Evolutionary conservation across 108 stramenopile species (phyloP).

Genomic region (Pseudonitzschia pungens): DNA sequence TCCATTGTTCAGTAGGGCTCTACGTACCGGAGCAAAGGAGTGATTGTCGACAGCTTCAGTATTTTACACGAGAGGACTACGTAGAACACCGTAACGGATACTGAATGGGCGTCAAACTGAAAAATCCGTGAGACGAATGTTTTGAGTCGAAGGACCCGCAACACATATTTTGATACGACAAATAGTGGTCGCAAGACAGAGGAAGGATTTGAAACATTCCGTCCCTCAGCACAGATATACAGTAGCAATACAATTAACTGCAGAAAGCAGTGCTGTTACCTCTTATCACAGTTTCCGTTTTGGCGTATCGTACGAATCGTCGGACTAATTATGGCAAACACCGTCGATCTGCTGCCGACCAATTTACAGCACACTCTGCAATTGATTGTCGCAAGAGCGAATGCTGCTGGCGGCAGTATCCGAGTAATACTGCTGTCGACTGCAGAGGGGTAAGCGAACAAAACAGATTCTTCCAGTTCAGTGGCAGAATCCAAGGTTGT

Average conservation of each 20-base stretch:
- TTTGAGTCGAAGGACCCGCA: too few species aligned
- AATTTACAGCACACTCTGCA: conserved; percentile 46
- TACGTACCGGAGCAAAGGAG: too few species aligned
- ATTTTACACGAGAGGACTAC: too few species aligned
- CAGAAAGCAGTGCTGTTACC: neutral
- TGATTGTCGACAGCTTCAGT: too few species aligned
- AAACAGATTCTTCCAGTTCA: neutral
- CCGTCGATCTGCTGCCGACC: conserved; percentile 41
- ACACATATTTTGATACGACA: too few species aligned
- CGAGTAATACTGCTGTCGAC: conserved; percentile 52
- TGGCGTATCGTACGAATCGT: neutral
- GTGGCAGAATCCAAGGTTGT: neutral
- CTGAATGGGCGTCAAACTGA: too few species aligned
- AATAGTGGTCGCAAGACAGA: too few species aligned
- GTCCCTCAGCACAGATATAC: neutral
- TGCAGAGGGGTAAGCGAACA: conserved; percentile 40
- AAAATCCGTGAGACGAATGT: too few species aligned
- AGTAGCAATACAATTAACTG: too few species aligned
- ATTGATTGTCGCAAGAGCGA: conserved; percentile 36
- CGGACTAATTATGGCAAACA: conserved; percentile 28
- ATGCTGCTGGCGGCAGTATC: conserved; percentile 39
- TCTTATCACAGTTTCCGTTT: neutral
- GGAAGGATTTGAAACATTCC: too few species aligned
- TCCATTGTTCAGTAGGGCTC: too few species aligned
- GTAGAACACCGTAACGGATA: too few species aligned